phyloP scores from a whole-genome alignment of 441 rosid species.

The Populus tomentosa region DNA sequence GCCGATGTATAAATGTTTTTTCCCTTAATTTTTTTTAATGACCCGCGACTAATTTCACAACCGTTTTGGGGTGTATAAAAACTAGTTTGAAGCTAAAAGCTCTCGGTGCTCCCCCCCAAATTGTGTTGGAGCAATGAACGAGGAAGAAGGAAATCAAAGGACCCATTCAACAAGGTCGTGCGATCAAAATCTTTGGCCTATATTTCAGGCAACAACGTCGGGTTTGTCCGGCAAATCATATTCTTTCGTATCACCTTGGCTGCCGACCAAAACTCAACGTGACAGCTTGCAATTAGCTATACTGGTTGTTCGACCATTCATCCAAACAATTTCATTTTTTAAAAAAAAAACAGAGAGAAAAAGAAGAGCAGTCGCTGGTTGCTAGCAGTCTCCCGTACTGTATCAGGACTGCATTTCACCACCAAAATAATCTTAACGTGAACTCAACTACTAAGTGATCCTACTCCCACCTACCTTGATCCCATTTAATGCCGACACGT shows the following conservation, averaged over 20 bases:
- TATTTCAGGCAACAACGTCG: neutral
- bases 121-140: too few relatives aligned
- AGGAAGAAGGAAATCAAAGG: neutral
- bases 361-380: neutral
- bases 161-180: neutral
- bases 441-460: constrained; percentile 23
- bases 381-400: neutral
- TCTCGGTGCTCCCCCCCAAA: too few relatives aligned
- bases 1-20: too few relatives aligned
- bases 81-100: too few relatives aligned
- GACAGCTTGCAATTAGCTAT: too few relatives aligned
- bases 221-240: neutral
- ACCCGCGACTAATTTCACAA: too few relatives aligned
- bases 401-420: neutral
- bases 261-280: neutral
- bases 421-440: constrained; percentile 20
- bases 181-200: neutral
- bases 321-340: neutral
- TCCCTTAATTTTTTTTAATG: too few relatives aligned
- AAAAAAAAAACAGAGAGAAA: too few relatives aligned
- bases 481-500: constrained; percentile 20
- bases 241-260: neutral
- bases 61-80: too few relatives aligned
- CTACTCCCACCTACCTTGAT: neutral
- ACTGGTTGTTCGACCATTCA: neutral